Evolutionary conservation across 371 early-diverging fungal species (phyloP), one percentile per base, ranked within the genome.

Genomic region (Haplosporangium sp.): DNA sequence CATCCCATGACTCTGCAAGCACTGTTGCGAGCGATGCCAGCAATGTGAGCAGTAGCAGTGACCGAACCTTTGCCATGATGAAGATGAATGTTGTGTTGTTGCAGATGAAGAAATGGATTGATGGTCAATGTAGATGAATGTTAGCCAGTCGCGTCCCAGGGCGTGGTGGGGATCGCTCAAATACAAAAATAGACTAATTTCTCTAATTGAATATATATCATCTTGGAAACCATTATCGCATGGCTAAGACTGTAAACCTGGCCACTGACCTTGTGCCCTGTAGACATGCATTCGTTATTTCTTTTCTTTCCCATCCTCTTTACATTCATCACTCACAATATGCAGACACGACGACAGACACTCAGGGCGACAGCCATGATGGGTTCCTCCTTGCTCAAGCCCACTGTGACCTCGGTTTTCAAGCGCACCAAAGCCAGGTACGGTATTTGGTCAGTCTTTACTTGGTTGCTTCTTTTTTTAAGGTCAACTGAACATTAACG

Each of bases 361-460:
- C 42, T 64, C 4, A 12, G 56, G 21, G 40, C 50, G 8, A 52
- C 64, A 13, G 12, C 47, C 14, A 50, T 40, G 38, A 40, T 55
- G 1, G 8, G 59, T 20, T 12, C 69, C 5, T 11, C 48, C 38
- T 23, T 38, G 4, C 62, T 64, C 16, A 71, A 64, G 43, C 71
- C 77, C 12, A 56, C 20, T 5, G 38, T 76, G 20, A 52, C 67
- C 8, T 48, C 77, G 2, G 59, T 57, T 16, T 76, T 76, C 41
- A 76, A 76, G 29, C 57, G 52, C 23, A 56, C 77, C n/a, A 76
- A 76, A 55, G 55, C 77, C 45, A 76, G 77, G 77, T 76, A 62
- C 21, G 47, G 0, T 11, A 14, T 12, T 14, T 37, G 20, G 0
- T 59, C n/a, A 20, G 12, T n/a, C 21, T 14, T 13, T 9, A 5